Evolutionary conservation across 345 rosid genomes (phyloP).

Genomic region (Pelargonium nanum): DNA sequence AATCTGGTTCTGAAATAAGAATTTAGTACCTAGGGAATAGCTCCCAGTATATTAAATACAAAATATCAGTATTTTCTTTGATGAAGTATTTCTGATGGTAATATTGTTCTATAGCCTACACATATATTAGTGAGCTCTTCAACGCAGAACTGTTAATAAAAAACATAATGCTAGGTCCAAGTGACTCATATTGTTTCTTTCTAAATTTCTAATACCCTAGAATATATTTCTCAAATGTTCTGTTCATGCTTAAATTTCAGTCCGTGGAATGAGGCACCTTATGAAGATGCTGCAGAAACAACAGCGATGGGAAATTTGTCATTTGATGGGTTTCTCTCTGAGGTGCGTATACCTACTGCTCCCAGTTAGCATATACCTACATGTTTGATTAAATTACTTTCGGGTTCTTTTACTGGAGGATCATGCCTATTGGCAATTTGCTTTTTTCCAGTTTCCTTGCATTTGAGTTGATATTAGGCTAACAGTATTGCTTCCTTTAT

Average conservation of each 20-base stretch:
- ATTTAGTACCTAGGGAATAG: neutral
- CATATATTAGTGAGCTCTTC: neutral
- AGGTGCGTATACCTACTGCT: conserved; percentile 34
- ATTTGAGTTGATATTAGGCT: neutral
- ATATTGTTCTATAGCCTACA: neutral
- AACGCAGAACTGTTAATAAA: neutral
- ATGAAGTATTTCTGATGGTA: neutral
- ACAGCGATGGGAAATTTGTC: conserved; percentile 51
- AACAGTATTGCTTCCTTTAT: neutral
- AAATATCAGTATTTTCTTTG: neutral
- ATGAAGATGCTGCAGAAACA: conserved; percentile 58
- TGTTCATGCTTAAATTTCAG: conserved; percentile 32
- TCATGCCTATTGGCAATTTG: neutral
- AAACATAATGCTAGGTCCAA: neutral
- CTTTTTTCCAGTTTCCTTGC: neutral
- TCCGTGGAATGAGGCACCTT: conserved; percentile 64
- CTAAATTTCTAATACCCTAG: neutral
- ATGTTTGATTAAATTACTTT: neutral
- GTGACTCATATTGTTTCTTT: neutral
- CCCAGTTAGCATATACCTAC: neutral
- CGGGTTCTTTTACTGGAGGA: neutral
- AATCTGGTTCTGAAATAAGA: neutral
- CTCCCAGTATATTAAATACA: no score
- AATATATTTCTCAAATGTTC: conserved; percentile 9
- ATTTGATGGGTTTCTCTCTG: conserved; percentile 53